Conservation (phyloP, 441 rosid species). For the Breynia disticha region DNA sequence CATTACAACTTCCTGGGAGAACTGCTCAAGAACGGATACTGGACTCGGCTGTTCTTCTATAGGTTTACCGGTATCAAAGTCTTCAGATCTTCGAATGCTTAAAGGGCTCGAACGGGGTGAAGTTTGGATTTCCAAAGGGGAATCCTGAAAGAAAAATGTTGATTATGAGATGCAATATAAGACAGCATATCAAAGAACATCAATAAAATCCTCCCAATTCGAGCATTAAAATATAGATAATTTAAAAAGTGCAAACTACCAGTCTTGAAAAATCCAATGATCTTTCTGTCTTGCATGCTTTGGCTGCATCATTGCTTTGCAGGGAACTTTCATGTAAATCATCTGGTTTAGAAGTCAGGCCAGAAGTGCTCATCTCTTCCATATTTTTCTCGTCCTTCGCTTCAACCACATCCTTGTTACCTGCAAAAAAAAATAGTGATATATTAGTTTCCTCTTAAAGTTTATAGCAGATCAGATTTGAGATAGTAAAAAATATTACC, state of each 20-base stretch:
- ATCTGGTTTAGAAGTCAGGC: conserved; percentile 15
- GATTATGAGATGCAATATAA: conserved; percentile 1
- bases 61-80: conserved; percentile 16
- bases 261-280: conserved; percentile 13
- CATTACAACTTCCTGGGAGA: conserved; percentile 28
- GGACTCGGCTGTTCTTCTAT: conserved; percentile 62
- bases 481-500: conserved; percentile 21
- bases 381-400: background rate
- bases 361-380: conserved; percentile 13
- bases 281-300: conserved; percentile 9
- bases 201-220: background rate
- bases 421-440: conserved; percentile 16
- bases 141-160: conserved; percentile 28
- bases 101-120: conserved; percentile 18
- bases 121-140: conserved; percentile 16
- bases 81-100: conserved; percentile 17
- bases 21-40: conserved; percentile 52
- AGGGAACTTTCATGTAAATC: background rate
- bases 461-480: background rate
- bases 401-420: conserved; percentile 14
- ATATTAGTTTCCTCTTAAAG: conserved; percentile 5
- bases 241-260: conserved; percentile 12
- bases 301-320: conserved; percentile 6
- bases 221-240: too few relatives aligned
- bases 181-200: conserved; percentile 2